Evolutionary conservation across 768 basidiomycete genomes (phyloP), one percentile per base, ranked within the genome.

Genomic region (Psilocybe tampanensis): DNA sequence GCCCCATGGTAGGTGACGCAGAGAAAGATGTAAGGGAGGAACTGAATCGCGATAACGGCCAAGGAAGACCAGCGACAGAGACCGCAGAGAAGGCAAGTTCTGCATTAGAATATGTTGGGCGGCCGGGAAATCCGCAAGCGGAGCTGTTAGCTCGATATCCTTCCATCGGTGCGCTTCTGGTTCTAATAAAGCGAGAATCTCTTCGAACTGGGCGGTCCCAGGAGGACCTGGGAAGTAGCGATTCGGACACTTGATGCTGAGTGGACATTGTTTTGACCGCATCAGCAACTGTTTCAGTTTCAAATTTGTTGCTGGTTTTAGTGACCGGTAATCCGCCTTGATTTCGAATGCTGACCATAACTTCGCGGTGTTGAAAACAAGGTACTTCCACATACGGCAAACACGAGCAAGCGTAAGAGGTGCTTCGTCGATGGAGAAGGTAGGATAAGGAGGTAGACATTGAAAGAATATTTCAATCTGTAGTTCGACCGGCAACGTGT

Each of bases 321-420:
- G n/a, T n/a, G n/a, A n/a, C n/a, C n/a, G n/a, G n/a, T n/a, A n/a
- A 74, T 57, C 39, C 47, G 34, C 63, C 56, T 21, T 62, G 53
- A 80, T 59, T 52, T 71, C 66, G 53, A 84, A 77, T 1, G 76
- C 73, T 13, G 76, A 74, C 83, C 83, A 84, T 22, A 84, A 65
- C 51, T 69, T 71, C 8, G 82, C 78, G 0, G 76, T 77, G 7
- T 66, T 64, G 15, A 70, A 47, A 22, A 69, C 75, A 13, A 82
- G 53, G 3, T 65, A 53, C 58, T 74, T 74, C 83, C 83, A 84
- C 2, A 68, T 56, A 2, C 66, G 66, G 58, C 77, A 80, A 13
- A 84, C 75, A 36, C 66, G 65, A 18, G 74, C 68, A 19, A 83
- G 59, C 7, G 77, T 44, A 29, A 78, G 57, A 17, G 81, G 80